Evolutionary conservation across 169 alveolate genomes (phyloP), one percentile per base, ranked within the genome.

Genomic region (Pseudocohnilembus persalinus): DNA sequence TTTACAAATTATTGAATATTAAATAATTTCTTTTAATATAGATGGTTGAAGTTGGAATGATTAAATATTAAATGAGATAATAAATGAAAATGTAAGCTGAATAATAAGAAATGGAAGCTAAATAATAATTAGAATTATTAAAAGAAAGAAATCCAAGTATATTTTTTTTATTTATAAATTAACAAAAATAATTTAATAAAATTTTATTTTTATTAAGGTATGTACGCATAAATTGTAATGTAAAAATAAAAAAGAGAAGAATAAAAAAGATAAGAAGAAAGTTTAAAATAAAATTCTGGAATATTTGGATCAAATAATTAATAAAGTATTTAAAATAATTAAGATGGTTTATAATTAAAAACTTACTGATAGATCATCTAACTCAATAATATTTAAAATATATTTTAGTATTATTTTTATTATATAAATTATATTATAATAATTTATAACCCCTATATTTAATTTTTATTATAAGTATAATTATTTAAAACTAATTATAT

Each of bases 71-170:
- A 31, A 89, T 84, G 89, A 87, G 86, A 76, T 65, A 82, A 35
- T 76, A 92, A 73, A 76, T 83, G 76, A 31, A 73, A 76, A 83
- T 83, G 88, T 81, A 77, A 91, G 88, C 89, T 64, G 49, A 81
- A 78, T 33, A 77, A 88, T 76, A 89, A n/a, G 81, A 85, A 76
- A 29, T n/a, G 83, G 83, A 85, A 63, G 25, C 86, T 1, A 89
- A 90, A 79, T 6, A 29, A 49, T 79, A 63, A 79, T 0, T 31
- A 34, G 73, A 49, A 32, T 0, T 11, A 0, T n/a, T 79, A 63
- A 79, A 79, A 63, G 35, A 79, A 79, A 29, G 29, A 29, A 79
- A 75, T 49, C 84, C 84, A 15, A 75, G 84, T 77, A 34, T 31
- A 33, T 34, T 31, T 25, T 77, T 29, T 76, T 29, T 24, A 0